Evolutionary conservation across 352 stramenopile species (phyloP).

Genomic region (Globisporangium recalcitrans): DNA sequence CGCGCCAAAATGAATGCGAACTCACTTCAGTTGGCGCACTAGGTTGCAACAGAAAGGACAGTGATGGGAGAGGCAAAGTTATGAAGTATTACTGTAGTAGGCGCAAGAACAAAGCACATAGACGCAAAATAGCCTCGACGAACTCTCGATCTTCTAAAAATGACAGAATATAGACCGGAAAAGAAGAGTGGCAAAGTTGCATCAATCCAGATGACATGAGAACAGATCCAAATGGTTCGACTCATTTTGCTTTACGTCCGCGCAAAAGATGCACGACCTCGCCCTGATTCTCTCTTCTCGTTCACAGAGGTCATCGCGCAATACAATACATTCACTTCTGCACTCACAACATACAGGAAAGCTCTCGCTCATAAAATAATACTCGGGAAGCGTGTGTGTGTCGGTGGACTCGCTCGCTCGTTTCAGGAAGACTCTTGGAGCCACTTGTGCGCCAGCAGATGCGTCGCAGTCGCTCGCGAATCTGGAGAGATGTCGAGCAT

Average conservation of each 20-base stretch:
- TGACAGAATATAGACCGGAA: too few species aligned
- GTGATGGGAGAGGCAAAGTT: too few species aligned
- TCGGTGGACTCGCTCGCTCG: background rate
- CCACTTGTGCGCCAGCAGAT: slow-evolving; percentile 58
- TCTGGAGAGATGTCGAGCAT: slow-evolving; percentile 85
- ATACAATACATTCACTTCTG: background rate
- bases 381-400: background rate
- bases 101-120: background rate
- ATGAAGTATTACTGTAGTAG: background rate
- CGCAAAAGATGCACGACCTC: background rate
- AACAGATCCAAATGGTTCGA: too few species aligned
- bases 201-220: too few species aligned
- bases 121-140: too few species aligned
- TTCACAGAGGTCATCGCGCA: background rate
- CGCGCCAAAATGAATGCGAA: background rate
- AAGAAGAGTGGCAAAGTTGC: too few species aligned
- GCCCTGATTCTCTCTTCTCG: background rate
- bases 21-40: background rate
- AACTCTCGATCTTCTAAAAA: too few species aligned
- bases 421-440: slow-evolving; percentile 19
- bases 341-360: background rate
- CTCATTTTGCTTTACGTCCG: background rate
- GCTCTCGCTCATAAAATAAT: background rate
- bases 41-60: background rate
- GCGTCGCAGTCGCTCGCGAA: slow-evolving; percentile 47